Evolutionary conservation across 2,329 filamentous ascomycete genomes (phyloP), one percentile per base, ranked within the genome.

Genomic region (Epichloe sylvatica): DNA sequence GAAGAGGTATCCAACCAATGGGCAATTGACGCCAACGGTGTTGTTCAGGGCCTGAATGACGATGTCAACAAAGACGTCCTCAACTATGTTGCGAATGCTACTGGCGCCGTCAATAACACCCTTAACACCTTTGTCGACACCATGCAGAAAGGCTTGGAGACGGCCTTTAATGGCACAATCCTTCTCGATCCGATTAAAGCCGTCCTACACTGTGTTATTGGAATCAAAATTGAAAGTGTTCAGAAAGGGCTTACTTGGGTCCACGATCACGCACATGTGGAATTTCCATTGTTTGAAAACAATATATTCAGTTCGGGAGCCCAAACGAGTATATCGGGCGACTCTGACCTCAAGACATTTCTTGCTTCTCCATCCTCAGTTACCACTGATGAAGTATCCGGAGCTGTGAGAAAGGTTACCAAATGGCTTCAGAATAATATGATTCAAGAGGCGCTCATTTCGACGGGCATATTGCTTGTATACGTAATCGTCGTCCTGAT

Each of bases 201-300:
- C 41, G 80, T 96, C 35, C 76, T 96, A 54, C 78, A 86, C 61
- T 97, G 92, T 62, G 74, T 97, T n/a, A 80, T 97, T 55, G 80
- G 83, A 7, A 74, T 94, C 60, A 97, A 97, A 71, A 76, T 97
- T 54, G 80, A 86, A 56, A 78, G 81, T 21, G 80, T 98, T 55
- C 80, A 97, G 64, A 83, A 85, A 61, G 92, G 85, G 12, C 74
- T 97, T n/a, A 94, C 86, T 1, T 98, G 91, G 91, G 85, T 95
- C 11, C 79, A 86, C 59, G 83, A 97, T 56, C 72, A 97, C 62
- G 88, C 92, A 3, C 78, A 92, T 53, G 76, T 98, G 57, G 72
- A 79, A 52, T 84, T 98, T 57, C 92, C 92, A 0, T 67, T 78
- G 48, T 81, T 97, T 53, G 73, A 79, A 25, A 83, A 86, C 58